Evolutionary conservation across 345 rosid species (phyloP).

Genomic region (Syzygium oleosum): DNA sequence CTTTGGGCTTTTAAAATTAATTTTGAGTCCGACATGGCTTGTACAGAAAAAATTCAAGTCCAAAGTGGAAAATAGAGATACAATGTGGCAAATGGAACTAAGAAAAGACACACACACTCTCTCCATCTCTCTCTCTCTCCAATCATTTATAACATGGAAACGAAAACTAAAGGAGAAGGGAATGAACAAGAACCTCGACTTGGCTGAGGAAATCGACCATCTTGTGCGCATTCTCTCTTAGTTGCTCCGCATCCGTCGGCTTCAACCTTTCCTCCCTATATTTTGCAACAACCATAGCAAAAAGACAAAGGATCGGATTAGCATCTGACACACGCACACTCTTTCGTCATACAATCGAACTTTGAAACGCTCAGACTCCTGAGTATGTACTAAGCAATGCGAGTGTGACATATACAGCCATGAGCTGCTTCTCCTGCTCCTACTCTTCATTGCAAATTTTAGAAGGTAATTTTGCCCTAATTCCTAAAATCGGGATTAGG

Average conservation of each 20-base stretch:
- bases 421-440: background rate
- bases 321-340: background rate
- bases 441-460: background rate
- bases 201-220: too few species aligned
- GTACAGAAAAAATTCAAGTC: too few species aligned
- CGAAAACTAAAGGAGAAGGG: too few species aligned
- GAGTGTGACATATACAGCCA: background rate
- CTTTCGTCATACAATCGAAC: background rate
- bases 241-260: background rate
- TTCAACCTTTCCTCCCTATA: background rate
- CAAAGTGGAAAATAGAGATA: background rate
- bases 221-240: background rate
- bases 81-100: too few species aligned
- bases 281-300: background rate
- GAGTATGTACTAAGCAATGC: background rate
- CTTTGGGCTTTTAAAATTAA: too few species aligned
- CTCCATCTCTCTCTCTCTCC: too few species aligned
- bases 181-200: too few species aligned
- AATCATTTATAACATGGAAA: too few species aligned
- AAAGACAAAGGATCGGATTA: background rate
- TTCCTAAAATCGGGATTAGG: background rate
- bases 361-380: background rate
- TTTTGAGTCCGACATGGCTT: background rate
- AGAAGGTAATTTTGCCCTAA: background rate
- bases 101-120: too few species aligned